Evolutionary conservation across 768 basidiomycete genomes (phyloP).

Genomic region (Pleurotus ostreatus): DNA sequence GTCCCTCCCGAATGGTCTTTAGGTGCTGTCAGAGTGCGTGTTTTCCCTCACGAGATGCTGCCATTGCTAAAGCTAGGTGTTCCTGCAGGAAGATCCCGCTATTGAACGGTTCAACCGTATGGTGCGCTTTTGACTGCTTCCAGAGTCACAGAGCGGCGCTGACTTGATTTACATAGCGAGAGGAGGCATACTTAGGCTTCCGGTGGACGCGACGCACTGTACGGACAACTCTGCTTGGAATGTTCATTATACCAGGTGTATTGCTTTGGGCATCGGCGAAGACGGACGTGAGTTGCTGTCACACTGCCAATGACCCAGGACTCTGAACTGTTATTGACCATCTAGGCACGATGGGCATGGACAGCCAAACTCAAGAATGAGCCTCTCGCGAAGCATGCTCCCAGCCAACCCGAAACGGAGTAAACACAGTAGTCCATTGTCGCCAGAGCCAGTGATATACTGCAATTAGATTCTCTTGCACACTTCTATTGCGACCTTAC

Average conservation of each 20-base stretch:
- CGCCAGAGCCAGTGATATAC: neutral
- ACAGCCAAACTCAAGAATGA: conserved; percentile 45
- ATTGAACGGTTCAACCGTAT: conserved; percentile 53
- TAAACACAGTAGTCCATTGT: neutral
- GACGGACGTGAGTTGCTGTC: conserved; percentile 31
- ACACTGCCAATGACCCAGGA: neutral
- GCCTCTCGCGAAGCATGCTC: neutral
- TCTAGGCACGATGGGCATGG: conserved; percentile 52
- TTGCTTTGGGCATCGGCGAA: conserved; percentile 46
- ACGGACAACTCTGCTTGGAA: conserved; percentile 56
- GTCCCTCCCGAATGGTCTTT: conserved; percentile 12
- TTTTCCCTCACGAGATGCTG: neutral
- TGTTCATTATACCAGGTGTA: conserved; percentile 60
- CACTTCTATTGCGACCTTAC: conserved; percentile 85
- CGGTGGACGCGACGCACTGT: conserved; percentile 71
- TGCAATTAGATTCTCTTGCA: conserved; percentile 70
- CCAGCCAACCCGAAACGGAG: neutral
- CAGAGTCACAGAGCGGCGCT: conserved; percentile 8
- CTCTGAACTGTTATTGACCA: conserved; percentile 4
- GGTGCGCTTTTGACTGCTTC: conserved; percentile 25
- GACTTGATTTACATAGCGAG: conserved; percentile 48
- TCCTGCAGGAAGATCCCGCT: conserved; percentile 47
- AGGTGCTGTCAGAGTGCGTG: conserved; percentile 58
- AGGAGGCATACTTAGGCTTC: conserved; percentile 81
- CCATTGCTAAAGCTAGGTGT: neutral